A percentile compares a stretch with the other conserved stretches of the same genome.
phyloP scores from a whole-genome alignment of 805 yeast species.

The Candida khao-thaluensis region DNA sequence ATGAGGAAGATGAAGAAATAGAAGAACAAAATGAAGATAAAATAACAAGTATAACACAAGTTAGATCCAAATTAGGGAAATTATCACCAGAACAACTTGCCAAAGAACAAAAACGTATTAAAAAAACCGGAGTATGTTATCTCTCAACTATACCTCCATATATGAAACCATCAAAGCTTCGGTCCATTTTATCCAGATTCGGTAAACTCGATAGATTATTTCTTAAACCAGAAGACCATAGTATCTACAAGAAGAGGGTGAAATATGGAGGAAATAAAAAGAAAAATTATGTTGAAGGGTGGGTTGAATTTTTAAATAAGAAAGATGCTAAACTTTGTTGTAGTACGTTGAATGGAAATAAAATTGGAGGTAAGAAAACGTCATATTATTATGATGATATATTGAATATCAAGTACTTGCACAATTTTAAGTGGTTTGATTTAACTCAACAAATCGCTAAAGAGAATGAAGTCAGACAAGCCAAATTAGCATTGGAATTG shows the following conservation, averaged over 20 bases:
- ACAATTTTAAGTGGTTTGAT: slow-evolving; percentile 94
- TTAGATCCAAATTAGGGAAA: slow-evolving; percentile 46
- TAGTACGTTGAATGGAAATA: slow-evolving; percentile 80
- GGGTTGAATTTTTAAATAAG: slow-evolving; percentile 89
- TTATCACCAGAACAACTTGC: slow-evolving; percentile 56
- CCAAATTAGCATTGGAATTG: slow-evolving; percentile 83
- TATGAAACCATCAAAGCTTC: slow-evolving; percentile 91
- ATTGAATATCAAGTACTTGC: slow-evolving; percentile 82
- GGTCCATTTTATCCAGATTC: slow-evolving; percentile 76
- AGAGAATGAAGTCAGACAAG: slow-evolving; percentile 85
- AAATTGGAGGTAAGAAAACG: slow-evolving; percentile 88
- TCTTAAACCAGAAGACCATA: slow-evolving; percentile 79
- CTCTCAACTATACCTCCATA: slow-evolving; percentile 90
- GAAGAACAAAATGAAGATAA: slow-evolving; percentile 11
- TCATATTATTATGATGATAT: slow-evolving; percentile 92
- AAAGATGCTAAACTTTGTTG: slow-evolving; percentile 88
- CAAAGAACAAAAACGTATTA: slow-evolving; percentile 53
- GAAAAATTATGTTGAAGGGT: slow-evolving; percentile 85
- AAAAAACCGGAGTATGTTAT: slow-evolving; percentile 89
- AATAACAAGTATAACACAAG: slow-evolving; percentile 14
- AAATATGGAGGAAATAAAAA: slow-evolving; percentile 92
- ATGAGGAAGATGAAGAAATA: slow-evolving; percentile 8
- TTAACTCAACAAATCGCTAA: slow-evolving; percentile 89
- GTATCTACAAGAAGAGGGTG: slow-evolving; percentile 62
- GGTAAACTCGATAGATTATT: slow-evolving; percentile 88